Evolutionary conservation across 495 filamentous ascomycete species (phyloP).

Genomic region (Xylaria castorea): DNA sequence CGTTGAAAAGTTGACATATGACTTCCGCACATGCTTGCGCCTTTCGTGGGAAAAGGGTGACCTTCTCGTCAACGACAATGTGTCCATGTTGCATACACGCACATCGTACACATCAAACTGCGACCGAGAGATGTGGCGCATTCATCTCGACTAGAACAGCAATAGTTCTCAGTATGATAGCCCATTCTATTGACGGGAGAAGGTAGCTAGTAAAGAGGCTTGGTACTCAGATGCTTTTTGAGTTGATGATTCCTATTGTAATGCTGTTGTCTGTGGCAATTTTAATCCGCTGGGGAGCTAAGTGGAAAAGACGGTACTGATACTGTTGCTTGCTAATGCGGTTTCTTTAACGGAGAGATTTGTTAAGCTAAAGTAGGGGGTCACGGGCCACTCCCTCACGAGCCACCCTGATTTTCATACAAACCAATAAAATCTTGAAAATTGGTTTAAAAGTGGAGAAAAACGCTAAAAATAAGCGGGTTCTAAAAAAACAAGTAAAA

Average conservation of each 20-base stretch:
- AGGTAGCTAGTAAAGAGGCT: not conserved
- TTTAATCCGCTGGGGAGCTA: not conserved
- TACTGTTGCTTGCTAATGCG: no score
- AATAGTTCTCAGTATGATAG: not conserved
- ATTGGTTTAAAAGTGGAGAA: no score
- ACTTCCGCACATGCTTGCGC: slow-evolving; percentile 15
- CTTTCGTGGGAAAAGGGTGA: slow-evolving; percentile 19
- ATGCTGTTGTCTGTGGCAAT: not conserved
- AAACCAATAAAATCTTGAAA: no score
- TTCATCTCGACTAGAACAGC: not conserved
- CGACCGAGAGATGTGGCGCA: slow-evolving; percentile 14
- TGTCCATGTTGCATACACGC: slow-evolving; percentile 11
- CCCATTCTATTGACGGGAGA: not conserved
- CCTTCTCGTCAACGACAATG: slow-evolving; percentile 18
- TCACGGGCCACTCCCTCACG: no score
- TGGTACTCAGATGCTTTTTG: not conserved
- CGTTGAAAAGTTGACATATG: not conserved
- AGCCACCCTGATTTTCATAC: no score
- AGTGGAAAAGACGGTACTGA: not conserved
- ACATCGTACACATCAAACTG: not conserved
- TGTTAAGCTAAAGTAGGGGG: no score
- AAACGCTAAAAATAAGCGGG: no score
- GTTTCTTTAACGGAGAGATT: no score
- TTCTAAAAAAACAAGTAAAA: no score
- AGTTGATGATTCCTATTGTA: not conserved